These are phyloP conservation scores for Alternaria sp. DNA, from an alignment of 2,329 filamentous ascomycete genomes.

Conservation along the genomic window DNA sequence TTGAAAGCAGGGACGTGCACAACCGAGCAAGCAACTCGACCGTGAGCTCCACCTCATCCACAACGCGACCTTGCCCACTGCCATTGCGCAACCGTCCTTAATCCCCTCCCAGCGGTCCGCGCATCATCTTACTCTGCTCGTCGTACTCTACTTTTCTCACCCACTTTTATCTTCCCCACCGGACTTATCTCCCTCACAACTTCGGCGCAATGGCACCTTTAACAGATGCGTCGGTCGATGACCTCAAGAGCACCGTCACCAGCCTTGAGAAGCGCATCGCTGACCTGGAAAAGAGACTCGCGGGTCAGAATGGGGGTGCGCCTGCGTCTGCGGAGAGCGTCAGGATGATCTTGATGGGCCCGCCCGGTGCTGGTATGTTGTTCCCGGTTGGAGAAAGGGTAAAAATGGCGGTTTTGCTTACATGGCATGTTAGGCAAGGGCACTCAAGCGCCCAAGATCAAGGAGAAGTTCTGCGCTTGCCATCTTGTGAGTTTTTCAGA, in stretches of 20 bases:
- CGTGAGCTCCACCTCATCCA: constrained; percentile 16
- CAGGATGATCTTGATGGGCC: constrained; percentile 97
- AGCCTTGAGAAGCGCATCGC: constrained; percentile 86
- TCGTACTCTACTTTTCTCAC: constrained; percentile 10
- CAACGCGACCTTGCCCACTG: constrained; percentile 15
- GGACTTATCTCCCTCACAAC: constrained; percentile 14
- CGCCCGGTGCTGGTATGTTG: constrained; percentile 89
- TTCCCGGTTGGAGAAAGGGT: neutral
- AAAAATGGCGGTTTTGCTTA: constrained; percentile 28
- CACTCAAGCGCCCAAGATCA: constrained; percentile 96
- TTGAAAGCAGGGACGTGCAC: constrained; percentile 12
- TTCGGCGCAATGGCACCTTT: constrained; percentile 77
- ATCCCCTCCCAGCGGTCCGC: constrained; percentile 22
- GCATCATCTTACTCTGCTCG: constrained; percentile 14
- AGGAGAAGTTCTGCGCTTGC: constrained; percentile 97
- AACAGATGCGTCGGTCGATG: constrained; percentile 78
- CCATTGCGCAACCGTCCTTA: constrained; percentile 30
- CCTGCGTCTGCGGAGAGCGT: constrained; percentile 66
- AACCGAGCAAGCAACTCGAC: constrained; percentile 12
- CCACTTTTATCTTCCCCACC: neutral
- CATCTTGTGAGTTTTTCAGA: constrained; percentile 74
- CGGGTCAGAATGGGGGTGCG: constrained; percentile 42
- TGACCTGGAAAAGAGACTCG: constrained; percentile 78
- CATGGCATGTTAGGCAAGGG: constrained; percentile 77
- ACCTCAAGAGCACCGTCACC: constrained; percentile 82